Conservation (phyloP, 2,329 filamentous ascomycete genomes). For the Mycogone perniciosa region DNA sequence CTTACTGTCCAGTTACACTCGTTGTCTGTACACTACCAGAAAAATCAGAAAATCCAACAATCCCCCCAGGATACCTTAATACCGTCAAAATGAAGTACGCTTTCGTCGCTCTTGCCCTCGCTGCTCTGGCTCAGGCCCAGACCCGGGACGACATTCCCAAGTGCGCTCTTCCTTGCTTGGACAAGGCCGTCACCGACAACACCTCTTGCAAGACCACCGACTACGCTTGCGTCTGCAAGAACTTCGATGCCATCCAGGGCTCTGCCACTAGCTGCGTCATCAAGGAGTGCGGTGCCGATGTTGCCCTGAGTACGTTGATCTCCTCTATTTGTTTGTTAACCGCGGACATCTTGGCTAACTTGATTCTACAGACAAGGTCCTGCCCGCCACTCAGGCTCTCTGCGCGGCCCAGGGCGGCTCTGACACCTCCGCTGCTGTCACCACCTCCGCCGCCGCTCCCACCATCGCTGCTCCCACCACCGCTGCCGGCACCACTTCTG, state of each 20-base stretch:
- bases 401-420: slow-evolving; percentile 23
- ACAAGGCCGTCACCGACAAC: slow-evolving; percentile 23
- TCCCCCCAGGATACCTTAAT: slow-evolving; percentile 2
- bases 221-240: slow-evolving; percentile 29
- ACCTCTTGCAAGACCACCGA: slow-evolving; percentile 29
- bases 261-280: slow-evolving; percentile 32
- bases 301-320: slow-evolving; percentile 32
- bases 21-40: slow-evolving; percentile 19
- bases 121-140: slow-evolving; percentile 30
- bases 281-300: slow-evolving; percentile 29
- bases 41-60: slow-evolving; percentile 7
- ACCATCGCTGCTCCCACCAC: slow-evolving; percentile 8
- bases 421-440: slow-evolving; percentile 1
- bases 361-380: slow-evolving; percentile 28
- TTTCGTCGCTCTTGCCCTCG: slow-evolving; percentile 28
- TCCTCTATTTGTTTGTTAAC: background rate
- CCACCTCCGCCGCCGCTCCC: background rate
- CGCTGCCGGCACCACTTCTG: slow-evolving; percentile 11
- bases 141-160: slow-evolving; percentile 28
- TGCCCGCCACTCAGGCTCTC: slow-evolving; percentile 32
- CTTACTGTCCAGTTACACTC: slow-evolving; percentile 22
- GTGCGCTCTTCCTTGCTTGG: slow-evolving; percentile 34
- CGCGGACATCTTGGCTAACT: background rate
- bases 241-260: slow-evolving; percentile 27
- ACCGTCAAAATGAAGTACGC: slow-evolving; percentile 34